Conservation (phyloP, 1,284 basidiomycete genomes). For the Rhodotorula sp. region DNA sequence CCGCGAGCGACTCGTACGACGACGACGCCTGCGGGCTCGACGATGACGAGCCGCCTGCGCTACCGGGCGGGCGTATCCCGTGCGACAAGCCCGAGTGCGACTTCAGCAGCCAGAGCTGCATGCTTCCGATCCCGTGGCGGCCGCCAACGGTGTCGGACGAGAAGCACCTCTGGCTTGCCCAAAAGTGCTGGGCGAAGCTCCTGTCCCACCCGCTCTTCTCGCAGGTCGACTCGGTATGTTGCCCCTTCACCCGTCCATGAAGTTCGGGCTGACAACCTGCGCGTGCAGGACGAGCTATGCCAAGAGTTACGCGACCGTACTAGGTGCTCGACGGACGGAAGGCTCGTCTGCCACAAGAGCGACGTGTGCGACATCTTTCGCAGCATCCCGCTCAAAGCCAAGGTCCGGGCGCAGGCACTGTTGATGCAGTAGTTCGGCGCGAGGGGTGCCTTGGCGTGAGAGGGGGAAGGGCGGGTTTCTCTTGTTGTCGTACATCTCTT, state of each 20-base stretch:
- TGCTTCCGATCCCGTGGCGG: slow-evolving; percentile 39
- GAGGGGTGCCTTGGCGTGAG: not conserved
- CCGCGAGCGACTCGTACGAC: not conserved
- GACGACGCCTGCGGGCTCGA: slow-evolving; percentile 27
- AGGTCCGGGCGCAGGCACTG: slow-evolving; percentile 5
- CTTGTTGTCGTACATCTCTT: slow-evolving; percentile 6
- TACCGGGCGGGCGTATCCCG: slow-evolving; percentile 26
- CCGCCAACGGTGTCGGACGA: slow-evolving; percentile 23
- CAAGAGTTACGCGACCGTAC: slow-evolving; percentile 33
- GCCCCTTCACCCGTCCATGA: too few species aligned
- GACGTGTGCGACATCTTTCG: slow-evolving; percentile 41
- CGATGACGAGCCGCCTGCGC: slow-evolving; percentile 26
- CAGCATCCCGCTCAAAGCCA: slow-evolving; percentile 31
- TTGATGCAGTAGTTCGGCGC: not conserved
- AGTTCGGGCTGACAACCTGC: not conserved
- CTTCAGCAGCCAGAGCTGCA: slow-evolving; percentile 28
- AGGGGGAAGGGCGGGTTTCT: fast-evolving
- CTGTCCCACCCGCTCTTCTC: slow-evolving; percentile 37
- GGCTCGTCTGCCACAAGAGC: slow-evolving; percentile 34
- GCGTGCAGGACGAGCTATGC: slow-evolving; percentile 36
- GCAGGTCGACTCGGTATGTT: slow-evolving; percentile 30
- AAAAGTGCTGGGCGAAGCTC: slow-evolving; percentile 42
- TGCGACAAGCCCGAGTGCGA: slow-evolving; percentile 44
- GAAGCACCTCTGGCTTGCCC: slow-evolving; percentile 38
- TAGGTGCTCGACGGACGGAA: slow-evolving; percentile 39